Evolutionary conservation across 345 rosid genomes (phyloP).

Genomic region (Rhodomyrtus tomentosa): DNA sequence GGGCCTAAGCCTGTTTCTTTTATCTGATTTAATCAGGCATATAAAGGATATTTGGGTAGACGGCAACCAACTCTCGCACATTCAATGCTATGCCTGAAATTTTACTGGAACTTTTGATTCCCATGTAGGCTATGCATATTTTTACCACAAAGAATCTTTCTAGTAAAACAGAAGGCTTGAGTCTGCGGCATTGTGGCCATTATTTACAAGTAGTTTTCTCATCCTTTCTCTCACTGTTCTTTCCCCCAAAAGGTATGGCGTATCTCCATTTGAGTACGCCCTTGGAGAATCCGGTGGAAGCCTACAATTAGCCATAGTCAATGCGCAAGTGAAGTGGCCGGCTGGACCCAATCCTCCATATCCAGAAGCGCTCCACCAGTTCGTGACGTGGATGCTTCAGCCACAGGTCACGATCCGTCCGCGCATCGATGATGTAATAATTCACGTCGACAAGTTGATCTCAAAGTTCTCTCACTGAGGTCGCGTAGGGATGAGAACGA

Average conservation of each 20-base stretch:
- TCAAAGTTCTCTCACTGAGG: slow-evolving; percentile 44
- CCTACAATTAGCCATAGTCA: slow-evolving; percentile 80
- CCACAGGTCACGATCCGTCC: slow-evolving; percentile 88
- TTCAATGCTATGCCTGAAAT: background rate
- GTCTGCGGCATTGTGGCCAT: background rate
- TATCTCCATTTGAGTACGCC: slow-evolving; percentile 92
- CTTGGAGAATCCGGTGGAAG: slow-evolving; percentile 98
- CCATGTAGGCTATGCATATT: background rate
- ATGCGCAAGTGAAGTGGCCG: slow-evolving; percentile 98
- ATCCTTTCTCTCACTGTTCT: background rate
- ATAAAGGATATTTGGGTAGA: background rate
- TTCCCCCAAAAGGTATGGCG: slow-evolving; percentile 55
- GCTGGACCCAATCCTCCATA: slow-evolving; percentile 76
- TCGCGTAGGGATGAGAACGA: background rate
- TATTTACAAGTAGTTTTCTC: background rate
- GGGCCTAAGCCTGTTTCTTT: background rate
- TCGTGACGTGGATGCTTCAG: slow-evolving; percentile 97
- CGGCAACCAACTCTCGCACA: background rate
- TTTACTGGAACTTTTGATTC: background rate
- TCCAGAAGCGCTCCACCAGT: slow-evolving; percentile 90
- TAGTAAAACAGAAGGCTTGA: background rate
- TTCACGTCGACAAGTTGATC: slow-evolving; percentile 91
- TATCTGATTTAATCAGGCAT: background rate
- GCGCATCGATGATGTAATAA: slow-evolving; percentile 65
- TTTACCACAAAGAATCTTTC: background rate